Percentiles rank a stretch among this genome's conserved stretches.
Evolutionary conservation across 768 basidiomycete species (phyloP).

Genomic region (Boletus tylopilopsis): DNA sequence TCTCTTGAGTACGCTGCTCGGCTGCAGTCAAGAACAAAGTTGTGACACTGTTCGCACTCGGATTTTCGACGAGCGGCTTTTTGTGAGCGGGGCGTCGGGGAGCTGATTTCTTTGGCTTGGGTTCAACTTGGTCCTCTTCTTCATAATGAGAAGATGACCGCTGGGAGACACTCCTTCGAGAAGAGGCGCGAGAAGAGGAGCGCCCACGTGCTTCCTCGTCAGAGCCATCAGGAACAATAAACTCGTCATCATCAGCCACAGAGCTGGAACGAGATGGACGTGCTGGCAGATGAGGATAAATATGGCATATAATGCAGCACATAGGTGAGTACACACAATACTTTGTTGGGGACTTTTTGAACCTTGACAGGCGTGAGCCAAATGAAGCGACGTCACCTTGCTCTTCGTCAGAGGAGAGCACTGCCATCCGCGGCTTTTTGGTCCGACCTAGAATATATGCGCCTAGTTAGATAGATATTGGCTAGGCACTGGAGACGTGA

Average conservation of each 20-base stretch:
- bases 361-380: constrained; percentile 56
- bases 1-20: constrained; percentile 67
- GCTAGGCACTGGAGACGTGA: not conserved
- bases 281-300: constrained; percentile 30
- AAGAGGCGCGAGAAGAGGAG: constrained; percentile 51
- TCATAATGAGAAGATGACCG: constrained; percentile 34
- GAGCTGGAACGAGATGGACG: constrained; percentile 36
- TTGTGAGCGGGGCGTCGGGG: constrained; percentile 31
- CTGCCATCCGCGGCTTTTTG: constrained; percentile 62
- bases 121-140: constrained; percentile 29
- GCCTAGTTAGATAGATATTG: not conserved
- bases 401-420: constrained; percentile 46
- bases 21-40: constrained; percentile 76
- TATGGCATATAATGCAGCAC: not conserved
- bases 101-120: constrained; percentile 37
- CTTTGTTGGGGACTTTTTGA: constrained; percentile 61
- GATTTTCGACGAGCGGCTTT: constrained; percentile 26
- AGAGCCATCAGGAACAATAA: constrained; percentile 64
- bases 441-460: constrained; percentile 34
- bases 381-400: constrained; percentile 46
- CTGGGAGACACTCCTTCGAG: constrained; percentile 34
- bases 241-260: constrained; percentile 65
- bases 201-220: constrained; percentile 51
- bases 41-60: constrained; percentile 29
- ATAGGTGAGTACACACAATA: constrained; percentile 36